Evolutionary conservation across 345 rosid species (phyloP).

Genomic region (Arabis alpina): DNA sequence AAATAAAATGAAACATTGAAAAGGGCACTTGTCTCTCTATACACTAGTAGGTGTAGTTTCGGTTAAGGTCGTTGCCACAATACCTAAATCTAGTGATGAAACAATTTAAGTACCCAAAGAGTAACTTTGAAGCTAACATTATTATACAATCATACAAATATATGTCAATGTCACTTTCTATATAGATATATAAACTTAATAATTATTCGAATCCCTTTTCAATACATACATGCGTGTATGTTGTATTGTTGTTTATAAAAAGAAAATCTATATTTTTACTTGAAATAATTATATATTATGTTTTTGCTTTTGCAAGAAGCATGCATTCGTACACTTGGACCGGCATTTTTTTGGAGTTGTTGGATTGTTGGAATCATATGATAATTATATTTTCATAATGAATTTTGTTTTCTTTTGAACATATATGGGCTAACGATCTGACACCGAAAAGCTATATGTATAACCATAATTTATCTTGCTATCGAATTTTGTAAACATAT

Average conservation of each 20-base stretch:
- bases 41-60: constrained; percentile 34
- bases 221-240: constrained; percentile 21
- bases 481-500: background rate
- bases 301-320: constrained; percentile 40
- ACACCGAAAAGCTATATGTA: background rate
- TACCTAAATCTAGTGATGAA: constrained; percentile 41
- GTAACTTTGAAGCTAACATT: constrained; percentile 41
- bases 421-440: constrained; percentile 16
- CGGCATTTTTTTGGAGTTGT: constrained; percentile 31
- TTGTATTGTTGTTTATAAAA: background rate
- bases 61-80: constrained; percentile 43
- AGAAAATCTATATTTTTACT: background rate
- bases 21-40: constrained; percentile 31
- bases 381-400: background rate
- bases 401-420: background rate
- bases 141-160: constrained; percentile 31
- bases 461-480: background rate
- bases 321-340: constrained; percentile 38
- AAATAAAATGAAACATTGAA: constrained; percentile 26
- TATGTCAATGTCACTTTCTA: constrained; percentile 28
- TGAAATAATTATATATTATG: background rate
- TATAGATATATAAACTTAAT: constrained; percentile 2
- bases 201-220: constrained; percentile 21
- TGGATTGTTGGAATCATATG: constrained; percentile 40
- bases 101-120: constrained; percentile 25